phyloP scores from a whole-genome alignment of 2,329 filamentous ascomycete species.

The Colletotrichum tropicicola region DNA sequence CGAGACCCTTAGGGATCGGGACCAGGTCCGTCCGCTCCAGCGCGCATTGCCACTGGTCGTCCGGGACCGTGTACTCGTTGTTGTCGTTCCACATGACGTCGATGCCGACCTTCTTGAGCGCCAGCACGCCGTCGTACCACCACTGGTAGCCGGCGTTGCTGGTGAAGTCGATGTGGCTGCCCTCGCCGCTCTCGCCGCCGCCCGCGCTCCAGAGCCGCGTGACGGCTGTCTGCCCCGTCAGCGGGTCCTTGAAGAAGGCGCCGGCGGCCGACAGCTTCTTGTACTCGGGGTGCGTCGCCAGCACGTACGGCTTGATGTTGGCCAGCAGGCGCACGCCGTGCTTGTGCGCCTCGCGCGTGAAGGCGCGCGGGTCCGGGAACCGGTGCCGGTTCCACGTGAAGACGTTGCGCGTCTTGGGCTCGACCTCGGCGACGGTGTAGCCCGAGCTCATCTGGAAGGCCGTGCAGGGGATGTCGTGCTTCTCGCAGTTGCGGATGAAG shows the following conservation, averaged over 20 bases:
- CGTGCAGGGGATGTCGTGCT: slow-evolving; percentile 75
- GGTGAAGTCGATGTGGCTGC: slow-evolving; percentile 79
- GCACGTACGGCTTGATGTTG: slow-evolving; percentile 78
- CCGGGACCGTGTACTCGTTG: slow-evolving; percentile 76
- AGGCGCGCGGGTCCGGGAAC: slow-evolving; percentile 74
- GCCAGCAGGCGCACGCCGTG: slow-evolving; percentile 74
- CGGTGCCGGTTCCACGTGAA: slow-evolving; percentile 77
- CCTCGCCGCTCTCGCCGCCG: slow-evolving; percentile 74
- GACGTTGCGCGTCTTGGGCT: slow-evolving; percentile 76
- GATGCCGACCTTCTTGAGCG: slow-evolving; percentile 69
- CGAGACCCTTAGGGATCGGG: slow-evolving; percentile 43
- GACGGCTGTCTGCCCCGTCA: slow-evolving; percentile 59
- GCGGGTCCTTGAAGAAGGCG: slow-evolving; percentile 71
- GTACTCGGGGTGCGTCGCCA: slow-evolving; percentile 74
- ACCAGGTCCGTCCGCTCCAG: slow-evolving; percentile 52
- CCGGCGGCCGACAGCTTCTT: slow-evolving; percentile 63
- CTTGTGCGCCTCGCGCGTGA: slow-evolving; percentile 68
- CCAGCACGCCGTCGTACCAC: slow-evolving; percentile 76
- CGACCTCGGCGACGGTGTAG: slow-evolving; percentile 73
- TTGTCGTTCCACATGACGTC: slow-evolving; percentile 85
- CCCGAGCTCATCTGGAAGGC: slow-evolving; percentile 79
- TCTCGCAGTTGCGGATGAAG: slow-evolving; percentile 68
- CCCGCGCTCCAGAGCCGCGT: slow-evolving; percentile 78
- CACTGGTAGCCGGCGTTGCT: slow-evolving; percentile 72
- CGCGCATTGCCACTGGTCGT: slow-evolving; percentile 72